Evolutionary conservation across 2,329 filamentous ascomycete species (phyloP).

Genomic region (Talaromyces sp.): DNA sequence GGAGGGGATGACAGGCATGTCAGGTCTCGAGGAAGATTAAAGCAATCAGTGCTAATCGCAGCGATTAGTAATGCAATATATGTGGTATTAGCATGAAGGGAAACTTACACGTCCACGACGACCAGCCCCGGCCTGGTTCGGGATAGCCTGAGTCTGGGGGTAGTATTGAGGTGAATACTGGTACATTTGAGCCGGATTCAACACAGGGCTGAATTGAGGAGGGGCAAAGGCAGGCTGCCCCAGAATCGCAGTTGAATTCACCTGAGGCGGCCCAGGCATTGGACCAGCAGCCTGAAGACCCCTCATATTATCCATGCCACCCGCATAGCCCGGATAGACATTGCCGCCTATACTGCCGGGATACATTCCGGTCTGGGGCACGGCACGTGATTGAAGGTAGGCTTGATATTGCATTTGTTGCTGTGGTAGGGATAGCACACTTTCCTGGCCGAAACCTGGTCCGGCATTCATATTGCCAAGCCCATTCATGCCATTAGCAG

Average conservation of each 20-base stretch:
- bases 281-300: constrained; percentile 34
- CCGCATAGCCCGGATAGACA: constrained; percentile 39
- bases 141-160: constrained; percentile 37
- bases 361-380: constrained; percentile 43
- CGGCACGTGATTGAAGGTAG: constrained; percentile 44
- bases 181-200: constrained; percentile 44
- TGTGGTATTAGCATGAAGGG: neutral
- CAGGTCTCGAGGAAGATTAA: neutral
- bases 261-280: constrained; percentile 32
- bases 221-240: constrained; percentile 44
- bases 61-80: neutral
- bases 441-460: constrained; percentile 34
- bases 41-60: neutral
- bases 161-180: constrained; percentile 51
- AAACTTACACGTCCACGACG: constrained; percentile 52
- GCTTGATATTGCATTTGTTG: constrained; percentile 56
- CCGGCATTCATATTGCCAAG: constrained; percentile 28
- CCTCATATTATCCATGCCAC: constrained; percentile 37
- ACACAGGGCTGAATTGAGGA: constrained; percentile 43
- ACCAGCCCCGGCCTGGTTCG: constrained; percentile 43
- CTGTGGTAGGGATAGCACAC: constrained; percentile 39
- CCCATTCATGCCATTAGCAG: constrained; percentile 26
- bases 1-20: neutral
- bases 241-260: constrained; percentile 42
- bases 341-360: constrained; percentile 38